Percentiles rank a stretch among this genome's conserved stretches.
These are phyloP conservation scores for Phytophthora palmivora DNA, from an alignment of 352 stramenopile genomes.

Conservation along the genomic window DNA sequence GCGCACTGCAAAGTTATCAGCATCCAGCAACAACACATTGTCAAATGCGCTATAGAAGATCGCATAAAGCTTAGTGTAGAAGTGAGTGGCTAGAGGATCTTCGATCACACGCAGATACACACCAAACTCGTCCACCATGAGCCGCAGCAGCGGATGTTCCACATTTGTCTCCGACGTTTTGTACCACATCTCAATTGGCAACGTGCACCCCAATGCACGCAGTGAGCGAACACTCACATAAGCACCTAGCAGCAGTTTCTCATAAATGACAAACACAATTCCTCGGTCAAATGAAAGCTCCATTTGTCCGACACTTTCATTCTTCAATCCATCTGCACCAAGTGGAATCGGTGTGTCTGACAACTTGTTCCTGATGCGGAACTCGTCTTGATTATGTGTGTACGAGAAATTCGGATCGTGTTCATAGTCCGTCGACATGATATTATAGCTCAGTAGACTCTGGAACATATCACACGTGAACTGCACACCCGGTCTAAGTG, in stretches of 20 bases:
- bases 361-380: slow-evolving; percentile 33
- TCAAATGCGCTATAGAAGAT: slow-evolving; percentile 67
- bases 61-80: slow-evolving; percentile 65
- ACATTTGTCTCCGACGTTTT: slow-evolving; percentile 46
- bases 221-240: slow-evolving; percentile 67
- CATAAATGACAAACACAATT: slow-evolving; percentile 70
- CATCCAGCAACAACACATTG: slow-evolving; percentile 62
- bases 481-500: slow-evolving; percentile 44
- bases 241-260: slow-evolving; percentile 61
- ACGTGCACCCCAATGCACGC: slow-evolving; percentile 46
- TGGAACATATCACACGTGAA: slow-evolving; percentile 69
- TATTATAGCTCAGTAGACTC: slow-evolving; percentile 61
- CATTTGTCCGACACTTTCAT: slow-evolving; percentile 35
- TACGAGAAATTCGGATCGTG: slow-evolving; percentile 59
- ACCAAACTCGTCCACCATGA: slow-evolving; percentile 45
- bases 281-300: slow-evolving; percentile 48
- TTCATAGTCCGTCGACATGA: slow-evolving; percentile 57
- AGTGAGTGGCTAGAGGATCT: slow-evolving; percentile 47
- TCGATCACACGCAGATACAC: slow-evolving; percentile 58
- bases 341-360: slow-evolving; percentile 40
- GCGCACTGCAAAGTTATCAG: slow-evolving; percentile 66
- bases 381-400: slow-evolving; percentile 28
- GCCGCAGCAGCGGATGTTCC: slow-evolving; percentile 45
- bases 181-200: slow-evolving; percentile 73
- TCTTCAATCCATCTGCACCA: slow-evolving; percentile 34